Evolutionary conservation across 257 asterid species (phyloP), one percentile per base, ranked within the genome.

Genomic region (Lantana camara): DNA sequence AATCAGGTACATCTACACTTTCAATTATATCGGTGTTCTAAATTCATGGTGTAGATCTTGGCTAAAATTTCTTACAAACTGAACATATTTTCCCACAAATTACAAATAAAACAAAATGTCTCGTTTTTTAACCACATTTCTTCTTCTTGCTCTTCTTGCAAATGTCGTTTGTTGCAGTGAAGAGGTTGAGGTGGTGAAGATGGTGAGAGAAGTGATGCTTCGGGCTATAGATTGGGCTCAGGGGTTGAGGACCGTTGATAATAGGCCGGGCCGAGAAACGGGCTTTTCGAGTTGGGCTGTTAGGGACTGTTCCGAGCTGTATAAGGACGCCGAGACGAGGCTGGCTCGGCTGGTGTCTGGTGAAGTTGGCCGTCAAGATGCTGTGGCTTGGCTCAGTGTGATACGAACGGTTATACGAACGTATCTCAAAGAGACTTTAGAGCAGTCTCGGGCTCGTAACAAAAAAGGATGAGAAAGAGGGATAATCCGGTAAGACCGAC

Each of bases 351-450:
- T 83, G 61, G 79, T 60, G n/a, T 30, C 79, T 10, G 29, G 60
- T 19, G 70, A 60, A 22, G 71, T 52, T 17, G 71, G 80, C 75
- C 44, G 19, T 14, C 81, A 75, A 15, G 95, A 87, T 66, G 91
- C 68, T 3, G 47, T 75, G 29, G 79, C 88, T 9, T 84, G 97
- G 97, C 66, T 90, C 8, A 87, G 91, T 72, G n/a, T n/a, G n/a
- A n/a, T n/a, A n/a, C n/a, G n/a, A n/a, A n/a, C n/a, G n/a, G n/a
- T n/a, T n/a, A n/a, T n/a, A n/a, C n/a, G n/a, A n/a, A n/a, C n/a
- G n/a, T n/a, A n/a, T n/a, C n/a, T n/a, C n/a, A n/a, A n/a, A n/a
- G n/a, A n/a, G n/a, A n/a, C n/a, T n/a, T n/a, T n/a, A n/a, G n/a
- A n/a, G n/a, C n/a, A n/a, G n/a, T n/a, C n/a, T n/a, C n/a, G n/a